Evolutionary conservation across 2,329 filamentous ascomycete genomes (phyloP), one percentile per base, ranked within the genome.

Genomic region (Cordyceps pruinosa): DNA sequence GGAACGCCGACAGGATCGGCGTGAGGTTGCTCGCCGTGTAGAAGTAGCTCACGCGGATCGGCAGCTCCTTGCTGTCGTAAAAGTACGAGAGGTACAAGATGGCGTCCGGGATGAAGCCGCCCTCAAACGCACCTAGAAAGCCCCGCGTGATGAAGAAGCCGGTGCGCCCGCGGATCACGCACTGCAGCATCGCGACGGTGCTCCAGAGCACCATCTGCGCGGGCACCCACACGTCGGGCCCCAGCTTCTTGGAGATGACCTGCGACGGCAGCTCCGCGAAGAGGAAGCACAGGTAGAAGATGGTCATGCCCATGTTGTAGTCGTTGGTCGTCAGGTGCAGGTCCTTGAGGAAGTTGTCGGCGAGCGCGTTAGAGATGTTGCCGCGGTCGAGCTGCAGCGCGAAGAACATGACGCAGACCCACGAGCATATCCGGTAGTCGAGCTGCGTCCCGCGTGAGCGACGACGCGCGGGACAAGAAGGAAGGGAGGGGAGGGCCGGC

Each of bases 181-280:
- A 56, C 52, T 62, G 60, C 28, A 50, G 32, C 54, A 71, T 68
- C 1, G 79, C 75, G 6, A 81, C 74, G 8, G 79, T 62, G 62
- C 75, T 79, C 79, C 78, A 82, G 3, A 74, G 69, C 2, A 78
- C 66, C 75, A 84, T 82, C 60, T 81, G 79, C 32, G 77, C 68
- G 0, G 81, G 81, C 42, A 83, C 82, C 79, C 79, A 83, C 15
- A 77, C 73, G 50, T 64, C 62, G 2, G 65, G 64, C 0, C 65
- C 65, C n/a, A 80, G 66, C 73, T 74, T 81, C 66, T 84, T 80
- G 58, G 72, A 74, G 34, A 84, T 70, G 23, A 85, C 70, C 61
- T 85, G 81, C 0, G 80, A 83, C 0, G 82, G 83, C 2, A 85
- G 69, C 64, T 85, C 82, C 0, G 81, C 76, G 19, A 72, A 74